Percentiles rank a stretch among this genome's conserved stretches.
Evolutionary conservation across 192 early-diverging fungal genomes (phyloP).

Genomic region (Dimargaris cristalligena): DNA sequence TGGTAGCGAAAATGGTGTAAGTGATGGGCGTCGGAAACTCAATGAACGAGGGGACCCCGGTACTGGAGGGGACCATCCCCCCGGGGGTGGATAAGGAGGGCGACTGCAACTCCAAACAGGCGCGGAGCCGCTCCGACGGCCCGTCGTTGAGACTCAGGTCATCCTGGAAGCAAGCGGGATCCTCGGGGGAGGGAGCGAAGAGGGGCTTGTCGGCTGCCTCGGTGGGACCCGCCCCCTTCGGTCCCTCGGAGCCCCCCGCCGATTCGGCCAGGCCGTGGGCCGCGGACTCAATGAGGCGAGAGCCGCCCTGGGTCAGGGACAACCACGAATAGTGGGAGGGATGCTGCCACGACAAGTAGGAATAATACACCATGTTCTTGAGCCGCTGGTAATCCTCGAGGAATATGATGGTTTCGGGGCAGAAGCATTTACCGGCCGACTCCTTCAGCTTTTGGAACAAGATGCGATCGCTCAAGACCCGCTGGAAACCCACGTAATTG

Average conservation of each 20-base stretch:
- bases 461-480: conserved; percentile 1
- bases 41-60: background rate
- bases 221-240: background rate
- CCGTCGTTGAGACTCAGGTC: background rate
- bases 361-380: background rate
- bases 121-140: background rate
- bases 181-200: background rate
- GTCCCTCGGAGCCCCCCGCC: background rate
- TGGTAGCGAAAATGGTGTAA: conserved; percentile 7
- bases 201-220: background rate
- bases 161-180: background rate
- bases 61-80: no score
- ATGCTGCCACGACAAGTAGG: background rate
- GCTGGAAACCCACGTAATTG: conserved; percentile 1
- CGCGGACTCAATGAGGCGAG: background rate
- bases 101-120: background rate
- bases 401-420: conserved; percentile 6
- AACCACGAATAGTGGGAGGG: no score
- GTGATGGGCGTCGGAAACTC: conserved; percentile 10
- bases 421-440: conserved; percentile 6
- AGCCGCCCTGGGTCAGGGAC: background rate
- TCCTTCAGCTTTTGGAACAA: background rate
- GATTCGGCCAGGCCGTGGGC: background rate
- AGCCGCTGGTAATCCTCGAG: conserved; percentile 10
- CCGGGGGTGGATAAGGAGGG: background rate